These are phyloP conservation scores for Russula virescens DNA, from an alignment of 768 basidiomycete species.

Conservation along the genomic window DNA sequence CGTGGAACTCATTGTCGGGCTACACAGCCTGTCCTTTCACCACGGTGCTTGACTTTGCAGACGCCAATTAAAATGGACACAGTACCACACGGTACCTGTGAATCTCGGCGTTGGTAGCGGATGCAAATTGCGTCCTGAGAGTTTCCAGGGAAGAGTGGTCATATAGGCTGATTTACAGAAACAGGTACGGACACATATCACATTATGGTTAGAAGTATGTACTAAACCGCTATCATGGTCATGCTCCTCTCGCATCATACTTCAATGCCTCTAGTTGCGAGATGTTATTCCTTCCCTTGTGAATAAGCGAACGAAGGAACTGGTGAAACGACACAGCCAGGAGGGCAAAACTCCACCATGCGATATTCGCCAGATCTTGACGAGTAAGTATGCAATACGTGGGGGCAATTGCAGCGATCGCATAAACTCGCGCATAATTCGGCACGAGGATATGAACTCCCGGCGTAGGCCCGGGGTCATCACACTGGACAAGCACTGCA, in stretches of 20 bases:
- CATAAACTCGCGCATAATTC: constrained; percentile 15
- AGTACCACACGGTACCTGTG: no score
- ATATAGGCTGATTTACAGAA: no score
- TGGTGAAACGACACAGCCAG: constrained; percentile 8
- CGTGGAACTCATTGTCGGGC: no score
- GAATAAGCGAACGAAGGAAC: constrained; percentile 35
- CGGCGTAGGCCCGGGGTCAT: not conserved
- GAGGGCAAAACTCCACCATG: constrained; percentile 22
- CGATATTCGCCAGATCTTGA: constrained; percentile 12
- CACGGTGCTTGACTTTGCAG: no score
- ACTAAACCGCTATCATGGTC: not conserved
- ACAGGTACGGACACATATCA: not conserved
- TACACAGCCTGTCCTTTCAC: no score
- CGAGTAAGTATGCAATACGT: constrained; percentile 29
- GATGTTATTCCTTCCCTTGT: constrained; percentile 42
- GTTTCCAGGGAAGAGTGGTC: no score
- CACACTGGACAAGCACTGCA: not conserved
- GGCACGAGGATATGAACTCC: not conserved
- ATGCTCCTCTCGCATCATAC: constrained; percentile 53
- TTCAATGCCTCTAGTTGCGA: constrained; percentile 46
- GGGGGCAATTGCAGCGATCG: constrained; percentile 45
- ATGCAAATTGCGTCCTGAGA: no score
- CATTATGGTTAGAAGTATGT: not conserved
- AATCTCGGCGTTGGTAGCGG: no score
- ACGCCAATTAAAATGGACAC: no score